Evolutionary conservation across 1,139 yeast species (phyloP).

Genomic region (Pichia norvegensis): DNA sequence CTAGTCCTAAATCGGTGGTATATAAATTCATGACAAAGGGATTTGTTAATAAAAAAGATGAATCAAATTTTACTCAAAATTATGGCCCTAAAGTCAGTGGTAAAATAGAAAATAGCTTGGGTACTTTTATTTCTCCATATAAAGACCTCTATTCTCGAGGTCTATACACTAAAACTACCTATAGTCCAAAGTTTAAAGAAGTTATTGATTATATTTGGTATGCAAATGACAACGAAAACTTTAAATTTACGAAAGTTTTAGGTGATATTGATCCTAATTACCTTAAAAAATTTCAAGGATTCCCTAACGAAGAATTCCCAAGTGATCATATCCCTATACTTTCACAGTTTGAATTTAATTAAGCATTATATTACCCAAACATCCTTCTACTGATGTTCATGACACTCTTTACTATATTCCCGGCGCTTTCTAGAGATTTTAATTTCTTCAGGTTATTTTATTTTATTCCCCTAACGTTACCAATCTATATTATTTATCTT

Average conservation of each 20-base stretch:
- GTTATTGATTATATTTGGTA: conserved; percentile 57
- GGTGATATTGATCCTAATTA: conserved; percentile 26
- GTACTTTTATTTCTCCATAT: conserved; percentile 25
- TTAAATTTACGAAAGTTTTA: conserved; percentile 27
- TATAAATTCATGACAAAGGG: conserved; percentile 38
- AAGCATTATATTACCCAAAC: too few species aligned
- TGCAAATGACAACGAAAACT: conserved; percentile 29
- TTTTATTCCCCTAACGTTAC: too few species aligned
- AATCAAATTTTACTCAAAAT: conserved; percentile 10
- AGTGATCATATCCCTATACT: conserved; percentile 38
- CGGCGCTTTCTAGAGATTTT: too few species aligned
- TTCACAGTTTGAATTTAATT: conserved; percentile 21
- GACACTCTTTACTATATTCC: too few species aligned
- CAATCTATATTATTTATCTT: too few species aligned
- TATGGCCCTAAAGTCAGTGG: conserved; percentile 22
- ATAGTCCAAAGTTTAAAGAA: conserved; percentile 41
- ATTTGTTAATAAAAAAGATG: conserved; percentile 7
- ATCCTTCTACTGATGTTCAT: too few species aligned
- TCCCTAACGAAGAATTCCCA: conserved; percentile 38
- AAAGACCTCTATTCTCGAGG: conserved; percentile 19
- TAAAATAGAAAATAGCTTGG: conserved; percentile 21
- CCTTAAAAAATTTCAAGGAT: conserved; percentile 26
- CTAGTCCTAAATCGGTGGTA: conserved; percentile 42
- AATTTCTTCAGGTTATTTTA: too few species aligned
- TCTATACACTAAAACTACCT: conserved; percentile 40